phyloP scores from a whole-genome alignment of 2,329 filamentous ascomycete species.

The Aureobasidium sp. region DNA sequence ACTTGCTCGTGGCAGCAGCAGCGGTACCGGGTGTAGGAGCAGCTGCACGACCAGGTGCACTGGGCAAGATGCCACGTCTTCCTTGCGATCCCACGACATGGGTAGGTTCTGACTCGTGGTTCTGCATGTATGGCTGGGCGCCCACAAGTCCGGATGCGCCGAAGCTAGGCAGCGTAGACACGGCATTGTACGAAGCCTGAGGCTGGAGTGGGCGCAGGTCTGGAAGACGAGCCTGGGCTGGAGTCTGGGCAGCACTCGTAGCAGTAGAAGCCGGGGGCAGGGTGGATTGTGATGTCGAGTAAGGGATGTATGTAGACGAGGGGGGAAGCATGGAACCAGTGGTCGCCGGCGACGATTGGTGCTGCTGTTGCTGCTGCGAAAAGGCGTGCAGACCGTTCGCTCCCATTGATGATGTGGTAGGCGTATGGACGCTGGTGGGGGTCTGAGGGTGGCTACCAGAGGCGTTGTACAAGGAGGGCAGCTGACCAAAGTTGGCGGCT shows the following conservation, averaged over 20 bases:
- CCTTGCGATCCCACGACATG: conserved; percentile 95
- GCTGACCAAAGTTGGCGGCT: conserved; percentile 24
- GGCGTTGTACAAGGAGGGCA: conserved; percentile 27
- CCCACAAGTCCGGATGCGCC: conserved; percentile 22
- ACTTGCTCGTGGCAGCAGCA: conserved; percentile 52
- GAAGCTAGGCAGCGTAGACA: conserved; percentile 30
- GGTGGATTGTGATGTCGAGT: conserved; percentile 21
- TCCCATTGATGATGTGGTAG: conserved; percentile 24
- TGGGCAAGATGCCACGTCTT: conserved; percentile 81
- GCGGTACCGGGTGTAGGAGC: conserved; percentile 63
- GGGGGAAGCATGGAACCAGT: conserved; percentile 29
- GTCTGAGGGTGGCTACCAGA: conserved; percentile 25
- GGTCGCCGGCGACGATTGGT: conserved; percentile 24
- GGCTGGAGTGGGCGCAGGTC: conserved; percentile 33
- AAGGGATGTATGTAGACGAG: conserved; percentile 21
- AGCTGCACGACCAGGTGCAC: conserved; percentile 75
- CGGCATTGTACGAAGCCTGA: conserved; percentile 31
- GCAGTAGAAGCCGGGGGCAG: conserved; percentile 27
- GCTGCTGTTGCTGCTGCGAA: conserved; percentile 20
- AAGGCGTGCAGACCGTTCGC: conserved; percentile 23
- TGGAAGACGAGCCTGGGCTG: conserved; percentile 26
- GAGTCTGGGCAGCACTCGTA: conserved; percentile 20
- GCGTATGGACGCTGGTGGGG: conserved; percentile 28
- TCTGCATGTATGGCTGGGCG: conserved; percentile 30
- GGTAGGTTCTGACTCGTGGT: conserved; percentile 54